Conservation (phyloP, 371 early-diverging fungal species). For the Paraphysoderma sedebokerense region DNA sequence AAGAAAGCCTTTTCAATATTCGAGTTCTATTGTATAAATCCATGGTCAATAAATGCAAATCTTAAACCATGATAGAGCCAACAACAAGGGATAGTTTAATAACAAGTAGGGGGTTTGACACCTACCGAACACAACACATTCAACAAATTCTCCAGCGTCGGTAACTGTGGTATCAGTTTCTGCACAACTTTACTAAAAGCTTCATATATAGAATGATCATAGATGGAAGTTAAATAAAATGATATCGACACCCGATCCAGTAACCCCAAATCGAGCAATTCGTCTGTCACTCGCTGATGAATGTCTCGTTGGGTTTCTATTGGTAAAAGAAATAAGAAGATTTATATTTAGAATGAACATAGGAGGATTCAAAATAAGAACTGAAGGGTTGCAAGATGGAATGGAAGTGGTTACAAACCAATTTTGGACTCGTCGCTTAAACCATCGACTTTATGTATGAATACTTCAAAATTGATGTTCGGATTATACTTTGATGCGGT, state of each 20-base stretch:
- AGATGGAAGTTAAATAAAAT: constrained; percentile 83
- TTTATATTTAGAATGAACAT: neutral
- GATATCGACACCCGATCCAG: constrained; percentile 51
- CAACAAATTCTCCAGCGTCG: constrained; percentile 77
- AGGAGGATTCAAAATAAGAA: neutral
- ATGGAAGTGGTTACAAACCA: constrained; percentile 35
- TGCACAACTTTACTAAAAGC: constrained; percentile 89
- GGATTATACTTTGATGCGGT: constrained; percentile 62
- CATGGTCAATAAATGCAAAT: neutral
- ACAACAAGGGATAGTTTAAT: neutral
- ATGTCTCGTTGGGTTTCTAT: constrained; percentile 83
- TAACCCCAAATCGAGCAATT: constrained; percentile 59
- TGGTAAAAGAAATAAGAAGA: neutral
- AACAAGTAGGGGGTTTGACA: neutral
- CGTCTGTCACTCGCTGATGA: constrained; percentile 72
- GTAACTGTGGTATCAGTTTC: constrained; percentile 70
- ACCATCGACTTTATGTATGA: constrained; percentile 93
- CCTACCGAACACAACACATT: constrained; percentile 80
- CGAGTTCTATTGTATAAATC: constrained; percentile 42
- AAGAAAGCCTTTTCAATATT: constrained; percentile 90
- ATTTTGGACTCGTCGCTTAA: constrained; percentile 83
- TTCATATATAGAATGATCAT: constrained; percentile 87
- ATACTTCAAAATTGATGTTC: constrained; percentile 71
- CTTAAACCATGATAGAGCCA: neutral
- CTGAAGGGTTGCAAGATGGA: neutral